Evolutionary conservation across 106 monocot species (phyloP), one percentile per base, ranked within the genome.

Genomic region (Agapanthus africanus): DNA sequence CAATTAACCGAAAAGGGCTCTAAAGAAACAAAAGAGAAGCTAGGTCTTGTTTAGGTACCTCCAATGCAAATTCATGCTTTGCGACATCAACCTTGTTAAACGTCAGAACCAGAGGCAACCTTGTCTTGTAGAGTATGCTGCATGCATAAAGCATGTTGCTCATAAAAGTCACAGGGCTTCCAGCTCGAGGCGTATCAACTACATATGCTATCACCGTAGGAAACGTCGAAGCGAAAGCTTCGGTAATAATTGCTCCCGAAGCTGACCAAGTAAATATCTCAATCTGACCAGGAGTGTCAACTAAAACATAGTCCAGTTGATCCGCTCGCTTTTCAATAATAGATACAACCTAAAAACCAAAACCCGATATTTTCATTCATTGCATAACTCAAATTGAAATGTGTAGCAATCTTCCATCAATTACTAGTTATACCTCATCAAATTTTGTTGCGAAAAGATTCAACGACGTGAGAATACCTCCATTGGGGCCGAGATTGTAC

Each of bases 181-280:
- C 56, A 6, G 97, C 82, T 0, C 97, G 71, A 33, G 97, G 97
- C 10, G 97, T 97, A 71, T 97, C 97, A 59, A 97, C 87, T 13
- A 97, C 89, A 79, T 92, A 97, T 22, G 92, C 86, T 62, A 97
- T 73, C 21, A 97, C 80, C 0, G 97, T 92, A 0, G 97, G 97
- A 75, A 97, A 97, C 0, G 97, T 97, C 0, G 97, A 97, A 66
- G 97, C 91, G 77, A 97, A 97, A 14, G 91, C 88, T 66, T 97
- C 97, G 0, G 92, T 97, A 11, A 97, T 92, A 35, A 97, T 97
- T 13, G 97, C 91, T 62, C 97, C 97, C n/a, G 97, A 97, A 33
- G 97, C 97, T 11, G 97, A 92, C 97, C 97, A 92, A 13, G 97
- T 97, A 54, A 97, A 97, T 42, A 92, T 97, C 73, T 97, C 97